These are phyloP conservation scores for Schizonepeta tenuifolia DNA, from an alignment of 257 asterid genomes.

Conservation along the genomic window DNA sequence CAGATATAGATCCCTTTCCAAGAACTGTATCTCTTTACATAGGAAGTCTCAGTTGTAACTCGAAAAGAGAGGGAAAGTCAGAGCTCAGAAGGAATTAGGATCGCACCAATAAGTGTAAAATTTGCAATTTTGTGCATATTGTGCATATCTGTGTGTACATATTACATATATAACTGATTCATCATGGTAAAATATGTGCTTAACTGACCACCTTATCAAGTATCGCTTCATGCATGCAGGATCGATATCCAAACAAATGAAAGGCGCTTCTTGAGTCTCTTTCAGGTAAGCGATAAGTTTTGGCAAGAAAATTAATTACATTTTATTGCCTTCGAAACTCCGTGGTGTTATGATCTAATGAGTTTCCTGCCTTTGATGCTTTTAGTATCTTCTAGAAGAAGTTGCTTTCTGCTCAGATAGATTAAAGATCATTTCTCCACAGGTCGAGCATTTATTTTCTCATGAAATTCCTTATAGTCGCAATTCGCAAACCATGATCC, in stretches of 20 bases:
- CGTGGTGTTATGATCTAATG: background rate
- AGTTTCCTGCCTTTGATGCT: conserved; percentile 6
- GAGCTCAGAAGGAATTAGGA: background rate
- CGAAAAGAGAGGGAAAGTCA: background rate
- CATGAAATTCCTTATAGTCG: background rate
- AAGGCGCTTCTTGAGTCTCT: conserved; percentile 70
- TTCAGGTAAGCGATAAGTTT: conserved; percentile 49
- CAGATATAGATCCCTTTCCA: background rate
- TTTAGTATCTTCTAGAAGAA: conserved; percentile 81
- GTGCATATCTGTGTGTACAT: background rate
- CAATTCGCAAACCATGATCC: background rate
- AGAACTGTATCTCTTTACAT: background rate
- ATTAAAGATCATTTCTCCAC: conserved; percentile 70
- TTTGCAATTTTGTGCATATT: too few relatives aligned
- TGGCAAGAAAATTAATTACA: conserved; percentile 1
- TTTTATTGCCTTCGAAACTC: conserved; percentile 12
- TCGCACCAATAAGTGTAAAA: background rate
- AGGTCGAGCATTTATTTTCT: conserved; percentile 48
- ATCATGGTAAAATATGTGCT: background rate
- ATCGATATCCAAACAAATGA: conserved; percentile 85
- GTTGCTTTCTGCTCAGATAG: conserved; percentile 71
- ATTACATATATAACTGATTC: background rate
- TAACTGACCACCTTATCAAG: conserved; percentile 15
- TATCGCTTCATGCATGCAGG: conserved; percentile 52
- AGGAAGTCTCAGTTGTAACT: background rate